Conservation (phyloP, 2,329 filamentous ascomycete species). For the Trichoderma brevicompactum region DNA sequence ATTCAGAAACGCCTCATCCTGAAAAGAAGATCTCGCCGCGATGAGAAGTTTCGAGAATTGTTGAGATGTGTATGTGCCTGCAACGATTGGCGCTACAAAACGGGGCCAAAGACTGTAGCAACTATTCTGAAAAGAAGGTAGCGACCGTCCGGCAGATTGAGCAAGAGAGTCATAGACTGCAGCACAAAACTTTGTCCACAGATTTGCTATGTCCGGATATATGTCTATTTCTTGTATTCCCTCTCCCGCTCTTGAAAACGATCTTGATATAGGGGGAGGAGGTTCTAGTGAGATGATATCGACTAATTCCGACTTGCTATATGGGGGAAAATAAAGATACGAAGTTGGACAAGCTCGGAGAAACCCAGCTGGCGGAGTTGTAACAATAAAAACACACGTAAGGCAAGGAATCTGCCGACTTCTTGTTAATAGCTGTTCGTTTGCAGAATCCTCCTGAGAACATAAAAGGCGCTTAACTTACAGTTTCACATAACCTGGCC, state of each 20-base stretch:
- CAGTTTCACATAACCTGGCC: constrained; percentile 78
- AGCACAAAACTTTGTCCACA: constrained; percentile 80
- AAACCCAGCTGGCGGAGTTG: constrained; percentile 68
- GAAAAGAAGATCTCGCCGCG: constrained; percentile 68
- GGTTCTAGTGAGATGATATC: constrained; percentile 69
- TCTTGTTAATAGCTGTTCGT: background rate
- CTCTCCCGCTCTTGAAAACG: constrained; percentile 30
- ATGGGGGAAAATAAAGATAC: constrained; percentile 82
- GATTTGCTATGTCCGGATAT: constrained; percentile 61
- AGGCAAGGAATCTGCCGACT: constrained; percentile 73
- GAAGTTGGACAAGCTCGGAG: constrained; percentile 73
- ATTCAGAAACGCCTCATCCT: constrained; percentile 71
- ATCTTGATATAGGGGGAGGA: constrained; percentile 53
- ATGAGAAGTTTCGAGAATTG: constrained; percentile 87
- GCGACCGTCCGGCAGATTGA: constrained; percentile 77
- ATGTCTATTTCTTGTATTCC: constrained; percentile 34
- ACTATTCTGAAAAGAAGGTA: constrained; percentile 71
- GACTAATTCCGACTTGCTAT: constrained; percentile 79
- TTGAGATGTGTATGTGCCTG: constrained; percentile 72
- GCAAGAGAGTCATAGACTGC: constrained; percentile 87
- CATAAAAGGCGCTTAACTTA: constrained; percentile 47
- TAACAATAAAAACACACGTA: constrained; percentile 76
- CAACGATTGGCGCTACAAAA: constrained; percentile 78
- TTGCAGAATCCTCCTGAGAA: too few species aligned
- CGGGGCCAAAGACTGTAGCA: constrained; percentile 80